Conservation (phyloP, 2,329 filamentous ascomycete genomes). For the Epichloe glyceriae region DNA sequence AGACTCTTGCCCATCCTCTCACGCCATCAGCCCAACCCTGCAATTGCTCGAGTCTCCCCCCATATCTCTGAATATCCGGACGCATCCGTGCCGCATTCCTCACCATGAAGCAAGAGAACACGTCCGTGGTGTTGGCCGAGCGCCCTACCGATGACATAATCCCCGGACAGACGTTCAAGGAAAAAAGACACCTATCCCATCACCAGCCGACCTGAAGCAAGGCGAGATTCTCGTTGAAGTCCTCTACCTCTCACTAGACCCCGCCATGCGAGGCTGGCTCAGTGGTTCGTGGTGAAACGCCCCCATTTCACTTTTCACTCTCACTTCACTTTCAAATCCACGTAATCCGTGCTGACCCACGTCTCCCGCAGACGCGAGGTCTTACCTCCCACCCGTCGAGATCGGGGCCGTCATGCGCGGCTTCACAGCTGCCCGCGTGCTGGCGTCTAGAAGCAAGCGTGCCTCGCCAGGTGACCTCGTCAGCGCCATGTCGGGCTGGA, state of each 20-base stretch:
- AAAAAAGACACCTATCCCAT: slow-evolving; percentile 36
- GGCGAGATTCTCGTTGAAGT: slow-evolving; percentile 49
- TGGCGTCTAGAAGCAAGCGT: slow-evolving; percentile 43
- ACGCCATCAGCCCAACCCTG: background rate
- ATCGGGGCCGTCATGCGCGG: slow-evolving; percentile 60
- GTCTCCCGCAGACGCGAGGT: slow-evolving; percentile 25
- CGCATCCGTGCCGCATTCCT: background rate
- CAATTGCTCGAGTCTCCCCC: background rate
- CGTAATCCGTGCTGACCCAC: background rate
- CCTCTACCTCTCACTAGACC: slow-evolving; percentile 57
- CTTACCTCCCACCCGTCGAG: slow-evolving; percentile 56
- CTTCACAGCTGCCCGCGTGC: slow-evolving; percentile 43
- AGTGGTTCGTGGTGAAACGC: slow-evolving; percentile 30
- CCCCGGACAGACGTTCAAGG: slow-evolving; percentile 50
- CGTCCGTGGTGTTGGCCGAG: slow-evolving; percentile 47
- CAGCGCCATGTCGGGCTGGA: slow-evolving; percentile 46
- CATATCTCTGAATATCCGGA: background rate
- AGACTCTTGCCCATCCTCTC: background rate
- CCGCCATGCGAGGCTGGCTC: slow-evolving; percentile 65
- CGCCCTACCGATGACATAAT: slow-evolving; percentile 48
- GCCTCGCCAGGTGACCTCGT: slow-evolving; percentile 47
- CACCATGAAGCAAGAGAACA: slow-evolving; percentile 31
- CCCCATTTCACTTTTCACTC: no score
- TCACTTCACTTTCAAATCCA: background rate
- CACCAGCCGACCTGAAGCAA: slow-evolving; percentile 42